phyloP scores from a whole-genome alignment of 2,329 filamentous ascomycete genomes.

The Fusarium devonianum region DNA sequence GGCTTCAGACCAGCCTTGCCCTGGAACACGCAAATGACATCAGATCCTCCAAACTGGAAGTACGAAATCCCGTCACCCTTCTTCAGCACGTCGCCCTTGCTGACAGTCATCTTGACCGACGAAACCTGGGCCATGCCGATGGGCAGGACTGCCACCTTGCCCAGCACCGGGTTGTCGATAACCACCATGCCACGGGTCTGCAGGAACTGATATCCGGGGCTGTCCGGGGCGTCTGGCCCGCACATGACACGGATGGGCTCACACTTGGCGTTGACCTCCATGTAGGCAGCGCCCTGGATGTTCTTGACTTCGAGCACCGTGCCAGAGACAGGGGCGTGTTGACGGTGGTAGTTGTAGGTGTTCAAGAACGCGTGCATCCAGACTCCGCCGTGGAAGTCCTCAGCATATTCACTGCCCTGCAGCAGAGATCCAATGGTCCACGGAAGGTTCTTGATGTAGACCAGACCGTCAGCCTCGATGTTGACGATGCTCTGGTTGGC shows the following conservation, averaged over 20 bases:
- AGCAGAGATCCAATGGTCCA: constrained; percentile 50
- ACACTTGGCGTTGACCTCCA: constrained; percentile 44
- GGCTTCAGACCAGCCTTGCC: constrained; percentile 25
- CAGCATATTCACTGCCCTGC: constrained; percentile 41
- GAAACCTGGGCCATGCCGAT: constrained; percentile 56
- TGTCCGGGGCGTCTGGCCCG: constrained; percentile 45
- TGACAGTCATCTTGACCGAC: constrained; percentile 46
- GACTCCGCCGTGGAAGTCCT: constrained; percentile 49
- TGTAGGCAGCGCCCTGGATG: constrained; percentile 48
- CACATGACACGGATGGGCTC: constrained; percentile 26
- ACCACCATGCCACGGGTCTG: constrained; percentile 50
- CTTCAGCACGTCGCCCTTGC: constrained; percentile 36
- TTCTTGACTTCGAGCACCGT: constrained; percentile 48
- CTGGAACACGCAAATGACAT: constrained; percentile 52
- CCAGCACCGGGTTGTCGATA: constrained; percentile 47
- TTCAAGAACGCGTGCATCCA: constrained; percentile 53
- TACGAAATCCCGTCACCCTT: constrained; percentile 53
- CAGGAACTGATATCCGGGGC: constrained; percentile 50
- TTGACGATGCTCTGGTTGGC: constrained; percentile 36
- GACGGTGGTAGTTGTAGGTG: constrained; percentile 52
- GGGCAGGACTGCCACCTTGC: constrained; percentile 51
- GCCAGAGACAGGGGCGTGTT: constrained; percentile 50
- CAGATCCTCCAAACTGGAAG: constrained; percentile 54
- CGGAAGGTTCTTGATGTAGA: constrained; percentile 48
- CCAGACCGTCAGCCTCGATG: constrained; percentile 35